phyloP scores from a whole-genome alignment of 2,329 filamentous ascomycete species.

The Colletotrichum echinochloae region DNA sequence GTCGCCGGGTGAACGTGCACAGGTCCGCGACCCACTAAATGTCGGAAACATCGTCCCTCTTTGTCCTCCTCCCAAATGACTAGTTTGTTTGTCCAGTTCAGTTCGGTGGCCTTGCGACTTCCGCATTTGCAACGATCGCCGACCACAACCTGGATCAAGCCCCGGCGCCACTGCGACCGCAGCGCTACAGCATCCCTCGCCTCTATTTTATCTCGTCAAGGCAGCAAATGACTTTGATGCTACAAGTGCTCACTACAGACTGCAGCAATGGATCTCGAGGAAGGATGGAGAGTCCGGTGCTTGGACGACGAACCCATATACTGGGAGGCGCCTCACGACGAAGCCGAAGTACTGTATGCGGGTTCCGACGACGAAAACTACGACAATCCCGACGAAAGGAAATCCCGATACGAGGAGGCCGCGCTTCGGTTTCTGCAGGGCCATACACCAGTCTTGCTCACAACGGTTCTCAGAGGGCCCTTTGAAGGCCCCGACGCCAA shows the following conservation, averaged over 20 bases:
- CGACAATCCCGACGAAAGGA: constrained; percentile 58
- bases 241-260: background rate
- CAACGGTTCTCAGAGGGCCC: constrained; percentile 71
- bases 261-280: constrained; percentile 14
- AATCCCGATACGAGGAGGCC: constrained; percentile 68
- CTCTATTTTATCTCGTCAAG: background rate
- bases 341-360: constrained; percentile 63
- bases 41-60: constrained; percentile 13
- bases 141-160: constrained; percentile 14
- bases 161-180: constrained; percentile 34
- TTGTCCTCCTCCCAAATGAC: constrained; percentile 13
- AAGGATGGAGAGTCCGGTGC: constrained; percentile 27
- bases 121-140: constrained; percentile 23
- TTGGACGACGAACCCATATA: constrained; percentile 54
- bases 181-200: background rate
- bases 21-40: constrained; percentile 15
- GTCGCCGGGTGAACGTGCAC: constrained; percentile 41
- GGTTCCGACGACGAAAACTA: constrained; percentile 71
- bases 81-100: constrained; percentile 20
- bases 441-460: constrained; percentile 66
- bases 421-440: constrained; percentile 70
- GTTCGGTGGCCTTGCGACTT: background rate
- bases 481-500: constrained; percentile 57
- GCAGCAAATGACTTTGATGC: background rate
- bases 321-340: constrained; percentile 55